phyloP scores from a whole-genome alignment of 768 basidiomycete species.

The Suillus paluster region DNA sequence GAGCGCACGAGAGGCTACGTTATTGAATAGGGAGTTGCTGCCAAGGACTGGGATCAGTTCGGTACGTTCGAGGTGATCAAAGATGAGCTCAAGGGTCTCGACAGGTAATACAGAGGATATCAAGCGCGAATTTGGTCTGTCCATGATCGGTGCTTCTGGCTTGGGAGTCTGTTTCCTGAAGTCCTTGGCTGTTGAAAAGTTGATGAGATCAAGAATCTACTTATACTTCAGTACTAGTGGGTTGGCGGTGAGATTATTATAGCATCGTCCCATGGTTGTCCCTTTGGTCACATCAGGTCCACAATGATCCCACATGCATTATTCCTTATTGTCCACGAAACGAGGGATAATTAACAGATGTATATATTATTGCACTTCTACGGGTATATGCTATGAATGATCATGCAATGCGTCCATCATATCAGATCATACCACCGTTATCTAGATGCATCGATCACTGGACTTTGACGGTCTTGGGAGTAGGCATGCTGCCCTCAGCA shows the following conservation, averaged over 20 bases:
- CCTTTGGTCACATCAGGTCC: not conserved
- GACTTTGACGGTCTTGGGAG: slow-evolving; percentile 28
- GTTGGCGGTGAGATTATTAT: not conserved
- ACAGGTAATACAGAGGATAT: slow-evolving; percentile 31
- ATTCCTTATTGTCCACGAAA: too few relatives aligned
- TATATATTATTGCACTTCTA: slow-evolving; percentile 19
- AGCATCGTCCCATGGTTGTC: not conserved
- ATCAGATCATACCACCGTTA: not conserved
- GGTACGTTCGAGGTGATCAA: slow-evolving; percentile 26
- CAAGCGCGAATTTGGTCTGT: not conserved
- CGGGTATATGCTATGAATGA: slow-evolving; percentile 8
- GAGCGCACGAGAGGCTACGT: slow-evolving; percentile 35
- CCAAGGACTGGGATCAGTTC: slow-evolving; percentile 33
- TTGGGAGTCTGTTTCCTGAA: not conserved
- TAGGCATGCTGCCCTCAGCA: slow-evolving; percentile 39
- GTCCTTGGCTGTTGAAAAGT: too few relatives aligned
- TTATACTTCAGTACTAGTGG: too few relatives aligned
- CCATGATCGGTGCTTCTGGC: not conserved
- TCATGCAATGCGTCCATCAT: slow-evolving; percentile 6
- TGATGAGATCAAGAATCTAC: not conserved
- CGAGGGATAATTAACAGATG: not conserved
- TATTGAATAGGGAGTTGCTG: slow-evolving; percentile 30
- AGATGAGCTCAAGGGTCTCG: slow-evolving; percentile 41
- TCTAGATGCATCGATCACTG: slow-evolving; percentile 20
- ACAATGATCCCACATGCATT: too few relatives aligned